A percentile compares a stretch with the other conserved stretches of the same genome.
These are phyloP conservation scores for Phellopilus nigrolimitatus DNA, from an alignment of 1,284 basidiomycete species.

Conservation along the genomic window DNA sequence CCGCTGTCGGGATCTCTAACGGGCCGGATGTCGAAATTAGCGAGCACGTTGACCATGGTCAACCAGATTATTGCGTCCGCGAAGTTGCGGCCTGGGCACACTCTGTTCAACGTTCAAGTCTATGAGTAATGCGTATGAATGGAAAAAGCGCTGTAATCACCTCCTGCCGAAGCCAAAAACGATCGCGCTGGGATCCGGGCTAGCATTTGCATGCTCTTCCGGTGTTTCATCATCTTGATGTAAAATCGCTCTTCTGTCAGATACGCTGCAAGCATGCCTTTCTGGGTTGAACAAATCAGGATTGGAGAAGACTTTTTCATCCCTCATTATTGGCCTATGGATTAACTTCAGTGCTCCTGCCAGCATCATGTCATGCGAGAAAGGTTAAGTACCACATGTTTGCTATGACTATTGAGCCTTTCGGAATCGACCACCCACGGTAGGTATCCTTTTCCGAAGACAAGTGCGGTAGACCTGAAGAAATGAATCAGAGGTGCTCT, in stretches of 20 bases:
- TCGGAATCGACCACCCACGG: background rate
- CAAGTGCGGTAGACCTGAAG: background rate
- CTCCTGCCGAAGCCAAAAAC: conserved; percentile 5
- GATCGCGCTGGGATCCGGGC: background rate
- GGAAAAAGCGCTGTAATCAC: too few species aligned
- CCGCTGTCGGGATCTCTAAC: conserved; percentile 2
- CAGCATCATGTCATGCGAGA: background rate
- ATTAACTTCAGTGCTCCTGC: background rate
- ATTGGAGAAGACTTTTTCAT: conserved; percentile 12
- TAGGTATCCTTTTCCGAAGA: background rate
- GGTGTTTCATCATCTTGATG: background rate
- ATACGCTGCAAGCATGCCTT: background rate
- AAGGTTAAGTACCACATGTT: background rate
- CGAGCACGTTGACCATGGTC: conserved; percentile 14
- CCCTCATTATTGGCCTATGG: conserved; percentile 10
- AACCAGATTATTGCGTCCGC: conserved; percentile 16
- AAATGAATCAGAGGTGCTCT: background rate
- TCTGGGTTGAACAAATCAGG: conserved; percentile 13
- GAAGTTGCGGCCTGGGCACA: conserved; percentile 15
- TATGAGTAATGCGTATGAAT: background rate
- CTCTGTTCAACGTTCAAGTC: background rate
- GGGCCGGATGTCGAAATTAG: conserved; percentile 13
- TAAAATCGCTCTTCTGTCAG: background rate
- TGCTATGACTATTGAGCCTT: background rate
- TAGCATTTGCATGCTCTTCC: background rate